phyloP scores from a whole-genome alignment of 768 basidiomycete species.

The Rickenella mellea region DNA sequence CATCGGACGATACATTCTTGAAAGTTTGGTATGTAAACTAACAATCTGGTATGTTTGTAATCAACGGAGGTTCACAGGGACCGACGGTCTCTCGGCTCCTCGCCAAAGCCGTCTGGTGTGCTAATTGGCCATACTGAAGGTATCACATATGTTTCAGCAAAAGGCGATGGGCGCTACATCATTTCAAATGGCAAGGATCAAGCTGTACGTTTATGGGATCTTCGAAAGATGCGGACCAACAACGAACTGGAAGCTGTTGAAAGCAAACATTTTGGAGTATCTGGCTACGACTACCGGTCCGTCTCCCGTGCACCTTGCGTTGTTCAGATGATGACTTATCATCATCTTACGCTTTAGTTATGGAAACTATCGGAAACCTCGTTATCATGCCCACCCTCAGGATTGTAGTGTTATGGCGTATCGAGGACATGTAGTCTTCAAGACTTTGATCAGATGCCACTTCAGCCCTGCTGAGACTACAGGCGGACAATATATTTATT shows the following conservation, averaged over 20 bases:
- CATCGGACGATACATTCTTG: constrained; percentile 87
- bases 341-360: constrained; percentile 29
- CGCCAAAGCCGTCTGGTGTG: constrained; percentile 78
- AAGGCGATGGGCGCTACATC: constrained; percentile 92
- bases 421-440: constrained; percentile 80
- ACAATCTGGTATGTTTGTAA: not conserved
- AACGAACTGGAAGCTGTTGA: constrained; percentile 52
- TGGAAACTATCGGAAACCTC: constrained; percentile 56
- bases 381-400: constrained; percentile 57
- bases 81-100: constrained; percentile 35
- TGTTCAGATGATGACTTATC: constrained; percentile 1
- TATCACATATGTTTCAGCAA: constrained; percentile 88
- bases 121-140: constrained; percentile 95
- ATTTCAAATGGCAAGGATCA: constrained; percentile 98
- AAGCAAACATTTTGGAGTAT: constrained; percentile 42
- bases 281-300: constrained; percentile 77
- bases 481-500: constrained; percentile 88
- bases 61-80: constrained; percentile 28
- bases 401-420: constrained; percentile 97
- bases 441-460: constrained; percentile 91
- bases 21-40: constrained; percentile 75
- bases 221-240: constrained; percentile 83
- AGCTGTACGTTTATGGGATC: constrained; percentile 83
- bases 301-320: constrained; percentile 10
- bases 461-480: constrained; percentile 93